Evolutionary conservation across 2,329 filamentous ascomycete genomes (phyloP), one percentile per base, ranked within the genome.

Genomic region (Cladophialophora psammophila): DNA sequence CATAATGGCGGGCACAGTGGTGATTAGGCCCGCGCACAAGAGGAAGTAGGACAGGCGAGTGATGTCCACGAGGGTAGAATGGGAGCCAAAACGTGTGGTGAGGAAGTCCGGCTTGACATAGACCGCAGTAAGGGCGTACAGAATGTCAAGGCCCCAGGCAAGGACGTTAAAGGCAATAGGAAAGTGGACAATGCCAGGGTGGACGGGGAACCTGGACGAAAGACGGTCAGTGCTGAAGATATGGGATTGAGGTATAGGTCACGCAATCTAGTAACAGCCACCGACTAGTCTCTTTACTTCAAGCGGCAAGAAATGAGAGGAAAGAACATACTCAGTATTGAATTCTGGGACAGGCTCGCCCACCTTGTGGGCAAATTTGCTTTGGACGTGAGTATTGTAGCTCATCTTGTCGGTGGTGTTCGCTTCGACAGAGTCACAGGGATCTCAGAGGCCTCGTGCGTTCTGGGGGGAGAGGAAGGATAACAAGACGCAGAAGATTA

Each of bases 141-240:
- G 62, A 52, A 73, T 71, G 67, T 73, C 72, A 13, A 73, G 68
- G 48, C 64, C 68, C 72, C 72, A 73, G 13, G 71, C 65, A 58
- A 72, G 68, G n/a, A 58, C 67, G 70, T 72, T 72, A 65, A 73
- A 72, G 60, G 71, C 72, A 59, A 73, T 73, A 26, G 72, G 72
- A 59, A 73, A 73, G 65, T 73, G 72, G 8, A 73, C 69, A 26
- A 72, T 36, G 34, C 68, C 72, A 55, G 72, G 71, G 60, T 73
- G 72, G n/a, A 48, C 54, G 26, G 72, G 72, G 38, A 65, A 61
- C 20, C 72, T 73, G 55, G 35, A 50, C 3, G 20, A 18, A 40
- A 52, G 2, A 12, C 13, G 48, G 52, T 59, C 40, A 69, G 55
- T 54, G 45, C 10, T 58, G 60, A 40, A 32, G n/a, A 31, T 7